These are phyloP conservation scores for Colletotrichum plurivorum DNA, from an alignment of 2,329 filamentous ascomycete genomes.

Conservation along the genomic window DNA sequence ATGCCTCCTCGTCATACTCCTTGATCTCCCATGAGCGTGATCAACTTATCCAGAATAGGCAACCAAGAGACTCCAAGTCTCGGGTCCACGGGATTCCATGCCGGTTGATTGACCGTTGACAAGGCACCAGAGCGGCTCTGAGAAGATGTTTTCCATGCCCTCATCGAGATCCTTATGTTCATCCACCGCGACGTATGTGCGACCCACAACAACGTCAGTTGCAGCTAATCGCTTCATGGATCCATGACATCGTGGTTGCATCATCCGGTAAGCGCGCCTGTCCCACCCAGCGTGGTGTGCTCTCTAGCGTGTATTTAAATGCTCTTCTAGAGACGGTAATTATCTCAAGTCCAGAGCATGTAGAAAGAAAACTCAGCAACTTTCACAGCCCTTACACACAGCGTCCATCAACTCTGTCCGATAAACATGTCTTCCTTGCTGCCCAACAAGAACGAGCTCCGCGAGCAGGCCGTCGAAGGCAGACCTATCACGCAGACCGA, in stretches of 20 bases:
- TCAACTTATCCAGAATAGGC: neutral
- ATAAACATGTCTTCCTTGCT: too few species aligned
- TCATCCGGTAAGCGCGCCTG: neutral
- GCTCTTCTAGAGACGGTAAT: too few species aligned
- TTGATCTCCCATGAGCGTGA: neutral
- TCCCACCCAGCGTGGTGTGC: too few species aligned
- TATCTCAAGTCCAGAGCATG: too few species aligned
- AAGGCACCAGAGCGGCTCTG: neutral
- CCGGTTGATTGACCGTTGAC: neutral
- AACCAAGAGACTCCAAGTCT: neutral
- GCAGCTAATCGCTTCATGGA: neutral
- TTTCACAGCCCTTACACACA: neutral
- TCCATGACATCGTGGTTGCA: conserved; percentile 11
- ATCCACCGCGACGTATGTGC: neutral
- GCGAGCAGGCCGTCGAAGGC: conserved; percentile 1
- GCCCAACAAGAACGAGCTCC: conserved; percentile 15
- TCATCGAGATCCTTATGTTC: neutral
- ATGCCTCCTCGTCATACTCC: neutral
- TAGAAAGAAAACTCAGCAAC: neutral
- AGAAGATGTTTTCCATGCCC: too few species aligned
- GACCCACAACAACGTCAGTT: conserved; percentile 29
- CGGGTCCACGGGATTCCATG: too few species aligned
- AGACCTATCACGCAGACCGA: conserved; percentile 37
- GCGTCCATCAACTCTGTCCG: neutral
- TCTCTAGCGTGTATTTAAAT: neutral